phyloP scores from a whole-genome alignment of 2,329 filamentous ascomycete genomes.

The Fusarium luffae region DNA sequence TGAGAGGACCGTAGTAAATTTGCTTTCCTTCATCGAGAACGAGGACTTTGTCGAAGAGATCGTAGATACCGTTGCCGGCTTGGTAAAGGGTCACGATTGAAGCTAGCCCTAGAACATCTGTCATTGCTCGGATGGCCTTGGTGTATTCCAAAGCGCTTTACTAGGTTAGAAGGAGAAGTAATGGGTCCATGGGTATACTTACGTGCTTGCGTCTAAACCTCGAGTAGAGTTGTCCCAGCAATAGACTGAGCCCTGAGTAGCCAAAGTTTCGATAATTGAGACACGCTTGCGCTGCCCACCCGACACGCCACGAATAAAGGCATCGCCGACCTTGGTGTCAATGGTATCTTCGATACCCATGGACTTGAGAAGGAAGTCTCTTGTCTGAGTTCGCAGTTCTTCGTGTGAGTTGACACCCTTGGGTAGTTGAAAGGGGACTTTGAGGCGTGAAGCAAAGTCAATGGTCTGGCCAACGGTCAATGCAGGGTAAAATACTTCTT shows the following conservation, averaged over 20 bases:
- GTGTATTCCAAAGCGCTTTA: slow-evolving; percentile 66
- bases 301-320: slow-evolving; percentile 72
- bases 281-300: slow-evolving; percentile 77
- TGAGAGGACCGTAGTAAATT: slow-evolving; percentile 71
- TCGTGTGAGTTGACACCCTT: slow-evolving; percentile 55
- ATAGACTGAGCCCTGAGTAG: slow-evolving; percentile 67
- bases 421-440: slow-evolving; percentile 62
- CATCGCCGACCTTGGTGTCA: slow-evolving; percentile 75
- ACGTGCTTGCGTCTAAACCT: slow-evolving; percentile 73
- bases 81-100: slow-evolving; percentile 76
- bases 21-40: slow-evolving; percentile 74
- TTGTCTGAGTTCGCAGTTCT: slow-evolving; percentile 58
- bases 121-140: slow-evolving; percentile 71
- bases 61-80: slow-evolving; percentile 75
- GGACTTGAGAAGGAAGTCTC: slow-evolving; percentile 66
- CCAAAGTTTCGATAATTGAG: slow-evolving; percentile 73
- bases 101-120: slow-evolving; percentile 68
- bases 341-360: slow-evolving; percentile 69
- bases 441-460: slow-evolving; percentile 73
- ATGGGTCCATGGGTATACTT: slow-evolving; percentile 25
- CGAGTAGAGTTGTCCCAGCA: slow-evolving; percentile 77
- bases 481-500: slow-evolving; percentile 72
- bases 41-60: slow-evolving; percentile 76
- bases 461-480: slow-evolving; percentile 78
- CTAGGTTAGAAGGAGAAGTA: background rate